phyloP scores from a whole-genome alignment of 1,284 basidiomycete species.

The Acaromyces ingoldii region DNA sequence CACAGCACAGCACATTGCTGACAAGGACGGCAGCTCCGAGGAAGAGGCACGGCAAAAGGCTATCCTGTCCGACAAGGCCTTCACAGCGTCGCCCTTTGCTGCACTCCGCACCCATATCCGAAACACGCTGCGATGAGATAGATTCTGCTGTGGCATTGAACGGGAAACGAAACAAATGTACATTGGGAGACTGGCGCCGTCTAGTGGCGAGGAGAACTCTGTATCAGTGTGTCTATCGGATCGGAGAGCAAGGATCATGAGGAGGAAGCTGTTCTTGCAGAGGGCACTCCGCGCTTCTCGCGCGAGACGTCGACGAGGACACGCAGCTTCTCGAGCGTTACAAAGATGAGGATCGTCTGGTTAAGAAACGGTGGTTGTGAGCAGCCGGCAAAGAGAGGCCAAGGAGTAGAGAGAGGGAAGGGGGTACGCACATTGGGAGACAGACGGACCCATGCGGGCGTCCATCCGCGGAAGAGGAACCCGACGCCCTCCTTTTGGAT shows the following conservation, averaged over 20 bases:
- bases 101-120: constrained; percentile 43
- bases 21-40: no score
- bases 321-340: constrained; percentile 43
- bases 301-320: constrained; percentile 26
- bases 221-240: background rate
- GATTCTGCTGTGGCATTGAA: background rate
- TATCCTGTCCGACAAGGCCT: constrained; percentile 37
- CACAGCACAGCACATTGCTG: no score
- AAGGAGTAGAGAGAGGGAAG: background rate
- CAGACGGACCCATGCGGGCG: constrained; percentile 55
- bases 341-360: constrained; percentile 46
- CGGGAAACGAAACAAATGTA: background rate
- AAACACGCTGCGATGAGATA: constrained; percentile 20
- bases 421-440: constrained; percentile 29
- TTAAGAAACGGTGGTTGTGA: background rate
- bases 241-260: background rate
- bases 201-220: background rate
- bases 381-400: background rate
- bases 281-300: constrained; percentile 8
- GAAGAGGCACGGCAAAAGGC: constrained; percentile 38
- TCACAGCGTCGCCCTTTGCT: constrained; percentile 36
- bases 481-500: constrained; percentile 52
- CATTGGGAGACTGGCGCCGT: background rate
- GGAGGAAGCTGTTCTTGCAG: background rate
- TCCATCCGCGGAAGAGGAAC: constrained; percentile 59